Base-by-base conservation (phyloP, 352 stramenopile genomes). In the Salisapilia sapeloensis region DNA sequence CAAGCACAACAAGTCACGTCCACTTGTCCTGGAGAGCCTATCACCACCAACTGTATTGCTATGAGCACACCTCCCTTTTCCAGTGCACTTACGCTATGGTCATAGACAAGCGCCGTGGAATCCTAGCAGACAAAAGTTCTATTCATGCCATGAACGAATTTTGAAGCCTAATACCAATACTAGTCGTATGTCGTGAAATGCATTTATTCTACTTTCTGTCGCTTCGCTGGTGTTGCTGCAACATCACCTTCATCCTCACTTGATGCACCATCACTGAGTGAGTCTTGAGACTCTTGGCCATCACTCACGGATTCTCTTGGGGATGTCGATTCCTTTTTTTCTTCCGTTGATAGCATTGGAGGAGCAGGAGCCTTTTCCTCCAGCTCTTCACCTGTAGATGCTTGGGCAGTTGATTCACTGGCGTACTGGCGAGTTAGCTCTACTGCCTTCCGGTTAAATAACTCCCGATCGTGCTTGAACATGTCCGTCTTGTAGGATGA, bases 401-500 rank as follows among this genome's bases (percentile, higher is more conserved):
- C 4, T 31, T 17, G 11, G 13, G n/a, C 17, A 12, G 14, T 40
- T 15, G 13, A 14, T 8, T 48, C 36, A 1, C 44, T 48, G 10
- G 71, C 66, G 30, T 82, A 56, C 21, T 74, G 48, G 12, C 19
- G 24, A 1, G 71, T 84, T 48, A 81, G 60, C 29, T 78, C 71
- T 6, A 27, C 48, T 8, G 71, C 71, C 40, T 72, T 82, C 11
- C 45, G 39, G 17, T 69, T 75, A 26, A 84, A 87, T 13, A 80
- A 29, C 30, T 72, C 65, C 6, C 63, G 60, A 19, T 83, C 67
- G 46, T 83, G 64, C 49, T 84, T 83, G 48, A 78, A 87, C 4
- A 69, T 44, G 21, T 82, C 67, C 4, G 71, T 74, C 71, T 87
- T 34, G n/a, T n/a, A n/a, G n/a, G n/a, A n/a, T n/a, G n/a, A n/a